These are phyloP conservation scores for Aspergillus calidoustus DNA, from an alignment of 2,329 filamentous ascomycete genomes.

Conservation along the genomic window DNA sequence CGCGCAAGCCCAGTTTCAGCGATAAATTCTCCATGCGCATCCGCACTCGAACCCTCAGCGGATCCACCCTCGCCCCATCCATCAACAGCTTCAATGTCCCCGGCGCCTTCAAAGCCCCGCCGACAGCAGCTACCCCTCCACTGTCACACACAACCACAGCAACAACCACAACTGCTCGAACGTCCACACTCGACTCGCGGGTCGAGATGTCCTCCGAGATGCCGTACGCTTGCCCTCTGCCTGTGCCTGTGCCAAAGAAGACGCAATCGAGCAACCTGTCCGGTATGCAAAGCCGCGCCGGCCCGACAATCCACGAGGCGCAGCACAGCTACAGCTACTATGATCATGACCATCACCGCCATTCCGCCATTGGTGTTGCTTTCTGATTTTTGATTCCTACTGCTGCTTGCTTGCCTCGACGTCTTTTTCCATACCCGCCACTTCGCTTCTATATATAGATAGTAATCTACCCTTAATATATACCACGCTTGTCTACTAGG, in stretches of 20 bases:
- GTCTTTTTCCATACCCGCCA: background rate
- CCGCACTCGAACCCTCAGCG: conserved; percentile 40
- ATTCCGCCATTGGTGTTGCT: conserved; percentile 36
- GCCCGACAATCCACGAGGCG: conserved; percentile 23
- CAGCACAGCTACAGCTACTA: conserved; percentile 21
- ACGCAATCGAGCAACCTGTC: conserved; percentile 9
- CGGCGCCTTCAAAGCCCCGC: conserved; percentile 28
- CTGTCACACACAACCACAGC: conserved; percentile 23
- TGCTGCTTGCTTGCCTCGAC: background rate
- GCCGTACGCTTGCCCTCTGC: conserved; percentile 5
- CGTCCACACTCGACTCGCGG: conserved; percentile 18
- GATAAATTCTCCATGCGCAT: conserved; percentile 32
- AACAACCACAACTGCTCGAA: conserved; percentile 18
- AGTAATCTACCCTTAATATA: background rate
- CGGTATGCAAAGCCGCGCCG: conserved; percentile 20
- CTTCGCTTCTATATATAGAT: background rate
- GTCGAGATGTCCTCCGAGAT: conserved; percentile 14
- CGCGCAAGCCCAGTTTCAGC: conserved; percentile 23
- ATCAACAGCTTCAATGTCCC: conserved; percentile 29
- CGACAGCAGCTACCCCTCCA: conserved; percentile 6
- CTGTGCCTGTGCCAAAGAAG: conserved; percentile 9
- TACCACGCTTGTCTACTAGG: background rate
- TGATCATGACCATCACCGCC: conserved; percentile 25
- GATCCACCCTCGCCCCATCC: conserved; percentile 39
- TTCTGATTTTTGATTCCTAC: conserved; percentile 27